phyloP scores from a whole-genome alignment of 768 basidiomycete genomes.

The Lentinula lateritia region DNA sequence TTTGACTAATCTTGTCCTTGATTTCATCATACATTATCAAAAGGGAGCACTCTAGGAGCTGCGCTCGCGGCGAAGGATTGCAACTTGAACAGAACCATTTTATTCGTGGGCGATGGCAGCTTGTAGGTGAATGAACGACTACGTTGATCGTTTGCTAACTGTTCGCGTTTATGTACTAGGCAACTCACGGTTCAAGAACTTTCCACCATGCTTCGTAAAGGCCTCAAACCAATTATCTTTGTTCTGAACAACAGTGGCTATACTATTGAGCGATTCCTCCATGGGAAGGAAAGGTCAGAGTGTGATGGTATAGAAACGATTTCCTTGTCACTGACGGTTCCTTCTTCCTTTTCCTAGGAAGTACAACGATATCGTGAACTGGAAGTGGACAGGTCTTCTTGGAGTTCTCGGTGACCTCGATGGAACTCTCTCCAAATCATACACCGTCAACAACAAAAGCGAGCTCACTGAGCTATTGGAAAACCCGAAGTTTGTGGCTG shows the following conservation, averaged over 20 bases:
- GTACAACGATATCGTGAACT: conserved; percentile 84
- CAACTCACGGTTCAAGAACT: conserved; percentile 81
- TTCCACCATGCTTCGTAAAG: conserved; percentile 73
- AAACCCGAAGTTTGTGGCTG: conserved; percentile 51
- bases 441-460: conserved; percentile 59
- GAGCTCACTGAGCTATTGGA: conserved; percentile 68
- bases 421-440: conserved; percentile 48
- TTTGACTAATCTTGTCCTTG: not conserved
- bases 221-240: conserved; percentile 79
- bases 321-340: not conserved
- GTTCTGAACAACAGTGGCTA: conserved; percentile 79
- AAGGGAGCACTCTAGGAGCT: conserved; percentile 67
- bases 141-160: not conserved
- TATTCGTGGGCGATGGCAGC: conserved; percentile 85
- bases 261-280: conserved; percentile 79
- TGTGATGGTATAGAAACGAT: not conserved
- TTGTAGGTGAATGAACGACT: conserved; percentile 38
- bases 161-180: conserved; percentile 24
- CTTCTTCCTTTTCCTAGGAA: conserved; percentile 32
- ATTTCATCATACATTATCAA: not conserved
- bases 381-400: conserved; percentile 70
- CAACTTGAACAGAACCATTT: conserved; percentile 59
- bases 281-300: conserved; percentile 51
- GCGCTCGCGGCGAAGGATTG: conserved; percentile 73
- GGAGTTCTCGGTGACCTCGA: conserved; percentile 50